Evolutionary conservation across 2,329 filamentous ascomycete species (phyloP).

Genomic region (Ustilaginoidea virens): DNA sequence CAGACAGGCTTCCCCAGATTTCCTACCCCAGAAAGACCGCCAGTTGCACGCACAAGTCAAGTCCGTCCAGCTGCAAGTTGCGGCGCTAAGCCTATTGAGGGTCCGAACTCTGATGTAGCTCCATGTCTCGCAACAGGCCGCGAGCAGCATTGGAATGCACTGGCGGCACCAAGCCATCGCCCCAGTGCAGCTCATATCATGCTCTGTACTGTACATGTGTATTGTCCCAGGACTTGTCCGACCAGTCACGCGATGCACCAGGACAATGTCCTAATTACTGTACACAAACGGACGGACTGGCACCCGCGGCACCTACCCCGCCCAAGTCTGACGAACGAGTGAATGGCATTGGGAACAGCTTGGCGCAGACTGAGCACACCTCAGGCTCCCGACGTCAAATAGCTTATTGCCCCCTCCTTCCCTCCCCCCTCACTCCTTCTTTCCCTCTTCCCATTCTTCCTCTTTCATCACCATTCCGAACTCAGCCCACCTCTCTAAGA

Average conservation of each 20-base stretch:
- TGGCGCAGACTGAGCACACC: slow-evolving; percentile 4
- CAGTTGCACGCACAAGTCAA: slow-evolving; percentile 5
- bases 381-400: slow-evolving; percentile 16
- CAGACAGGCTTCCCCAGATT: slow-evolving; percentile 12
- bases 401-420: slow-evolving; percentile 14
- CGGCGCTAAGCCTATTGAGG: not conserved
- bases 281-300: slow-evolving; percentile 1
- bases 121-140: too few species aligned
- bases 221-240: not conserved
- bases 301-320: slow-evolving; percentile 22
- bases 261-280: slow-evolving; percentile 4
- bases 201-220: not conserved
- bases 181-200: not conserved
- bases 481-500: slow-evolving; percentile 1
- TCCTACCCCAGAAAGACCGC: slow-evolving; percentile 11
- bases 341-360: slow-evolving; percentile 9
- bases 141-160: too few species aligned
- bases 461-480: slow-evolving; percentile 10
- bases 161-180: too few species aligned
- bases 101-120: not conserved
- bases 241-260: slow-evolving; percentile 8
- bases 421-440: slow-evolving; percentile 8
- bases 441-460: slow-evolving; percentile 10
- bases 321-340: slow-evolving; percentile 27
- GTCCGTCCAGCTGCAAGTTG: slow-evolving; percentile 7